Percentiles rank a stretch among this genome's conserved stretches.
Evolutionary conservation across 345 rosid genomes (phyloP).

Genomic region (Turritis glabra): DNA sequence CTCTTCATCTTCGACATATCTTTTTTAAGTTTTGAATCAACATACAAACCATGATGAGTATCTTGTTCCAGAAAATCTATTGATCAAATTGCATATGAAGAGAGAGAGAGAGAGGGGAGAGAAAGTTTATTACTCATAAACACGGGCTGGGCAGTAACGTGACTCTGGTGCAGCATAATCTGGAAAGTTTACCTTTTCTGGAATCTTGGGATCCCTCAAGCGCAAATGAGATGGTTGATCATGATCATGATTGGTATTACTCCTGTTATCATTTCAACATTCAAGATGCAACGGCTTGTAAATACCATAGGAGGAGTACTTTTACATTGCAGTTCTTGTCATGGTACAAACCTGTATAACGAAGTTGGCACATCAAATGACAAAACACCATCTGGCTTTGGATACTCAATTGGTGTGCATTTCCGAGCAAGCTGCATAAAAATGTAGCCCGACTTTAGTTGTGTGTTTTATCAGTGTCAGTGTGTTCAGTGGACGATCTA

Average conservation of each 20-base stretch:
- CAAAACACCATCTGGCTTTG: conserved; percentile 82
- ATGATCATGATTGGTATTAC: conserved; percentile 94
- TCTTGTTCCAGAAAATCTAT: neutral
- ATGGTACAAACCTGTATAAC: conserved; percentile 69
- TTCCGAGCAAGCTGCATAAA: conserved; percentile 61
- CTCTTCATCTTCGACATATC: conserved; percentile 75
- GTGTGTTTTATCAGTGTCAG: neutral
- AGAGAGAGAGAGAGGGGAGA: neutral
- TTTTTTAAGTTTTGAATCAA: conserved; percentile 31
- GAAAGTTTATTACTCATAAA: conserved; percentile 66
- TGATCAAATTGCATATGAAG: conserved; percentile 5
- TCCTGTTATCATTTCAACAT: conserved; percentile 49
- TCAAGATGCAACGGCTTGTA: neutral
- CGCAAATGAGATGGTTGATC: conserved; percentile 92
- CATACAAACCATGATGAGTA: conserved; percentile 17
- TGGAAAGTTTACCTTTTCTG: conserved; percentile 75
- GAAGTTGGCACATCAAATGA: conserved; percentile 92
- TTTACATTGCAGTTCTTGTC: neutral
- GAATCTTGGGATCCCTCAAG: conserved; percentile 66
- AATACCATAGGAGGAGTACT: neutral
- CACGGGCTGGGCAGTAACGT: conserved; percentile 95
- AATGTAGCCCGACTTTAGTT: neutral
- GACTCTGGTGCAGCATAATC: conserved; percentile 86
- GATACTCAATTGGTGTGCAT: conserved; percentile 69
- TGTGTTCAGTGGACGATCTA: neutral